A percentile compares a stretch with the other conserved stretches of the same genome.
phyloP scores from a whole-genome alignment of 23 red algal genomes.

The Porphyridium purpureum region DNA sequence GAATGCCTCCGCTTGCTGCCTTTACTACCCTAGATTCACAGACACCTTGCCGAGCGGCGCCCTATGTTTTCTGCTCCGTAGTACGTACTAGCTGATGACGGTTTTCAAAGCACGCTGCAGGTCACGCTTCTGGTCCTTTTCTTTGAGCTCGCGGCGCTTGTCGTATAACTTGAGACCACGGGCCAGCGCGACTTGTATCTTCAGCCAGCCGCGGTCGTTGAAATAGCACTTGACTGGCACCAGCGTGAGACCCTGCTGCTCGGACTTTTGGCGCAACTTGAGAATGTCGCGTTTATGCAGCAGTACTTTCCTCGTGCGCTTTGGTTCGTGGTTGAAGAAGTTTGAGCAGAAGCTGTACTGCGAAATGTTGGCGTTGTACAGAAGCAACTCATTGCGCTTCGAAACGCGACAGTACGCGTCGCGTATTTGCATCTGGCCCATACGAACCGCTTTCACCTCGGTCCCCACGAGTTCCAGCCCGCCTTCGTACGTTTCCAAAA shows the following conservation, averaged over 20 bases:
- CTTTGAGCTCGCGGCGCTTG: constrained; percentile 52
- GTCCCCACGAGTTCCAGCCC: constrained; percentile 71
- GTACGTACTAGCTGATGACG: constrained; percentile 1
- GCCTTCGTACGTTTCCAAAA: constrained; percentile 72
- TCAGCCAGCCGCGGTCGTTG: constrained; percentile 31
- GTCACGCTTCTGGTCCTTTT: constrained; percentile 53
- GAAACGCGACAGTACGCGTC: constrained; percentile 65
- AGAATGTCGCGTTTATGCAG: constrained; percentile 75
- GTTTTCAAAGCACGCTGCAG: constrained; percentile 37
- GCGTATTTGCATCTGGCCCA: constrained; percentile 51
- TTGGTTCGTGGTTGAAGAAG: constrained; percentile 77
- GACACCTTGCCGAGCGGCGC: no score
- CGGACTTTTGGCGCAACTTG: constrained; percentile 24
- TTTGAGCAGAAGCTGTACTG: constrained; percentile 8
- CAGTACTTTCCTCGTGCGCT: constrained; percentile 42
- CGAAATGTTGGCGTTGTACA: constrained; percentile 67
- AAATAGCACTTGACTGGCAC: constrained; percentile 67
- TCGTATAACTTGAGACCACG: constrained; percentile 56
- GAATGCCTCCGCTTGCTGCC: no score
- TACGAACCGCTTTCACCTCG: constrained; percentile 70
- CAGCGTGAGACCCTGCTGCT: constrained; percentile 59
- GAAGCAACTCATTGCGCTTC: constrained; percentile 22
- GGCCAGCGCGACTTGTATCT: constrained; percentile 63
- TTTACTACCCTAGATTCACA: no score
- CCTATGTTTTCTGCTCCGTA: no score